Evolutionary conservation across 176 grass and related monocot genomes (phyloP), one percentile per base, ranked within the genome.

Genomic region (Typha latifolia): DNA sequence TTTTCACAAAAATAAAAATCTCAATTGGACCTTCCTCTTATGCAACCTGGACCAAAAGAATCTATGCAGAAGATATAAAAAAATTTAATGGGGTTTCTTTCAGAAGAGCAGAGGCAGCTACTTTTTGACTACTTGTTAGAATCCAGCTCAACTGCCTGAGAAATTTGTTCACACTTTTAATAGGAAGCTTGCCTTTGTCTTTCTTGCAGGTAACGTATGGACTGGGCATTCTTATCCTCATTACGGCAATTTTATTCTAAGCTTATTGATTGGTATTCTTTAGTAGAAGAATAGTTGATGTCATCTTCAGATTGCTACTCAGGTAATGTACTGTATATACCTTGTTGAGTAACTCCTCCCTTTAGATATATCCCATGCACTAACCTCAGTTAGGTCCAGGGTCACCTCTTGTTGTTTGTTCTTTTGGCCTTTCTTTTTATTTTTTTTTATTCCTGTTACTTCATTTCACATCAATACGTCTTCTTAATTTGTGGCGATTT

Each of bases 181-280:
- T 12, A 10, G 31, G 16, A 34, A 18, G 32, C 7, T 65, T 65
- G 12, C 23, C 16, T 47, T 65, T 37, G 4, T 65, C 32, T 64
- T 43, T 43, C 63, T 47, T 65, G 63, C 63, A 65, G 63, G 32
- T 65, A 18, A 16, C 32, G 32, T 65, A 32, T 47, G 27, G 32
- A 15, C 34, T 65, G 32, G 6, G 63, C 3, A 47, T 65, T 47
- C 63, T 65, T 65, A 47, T 65, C 63, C 14, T 47, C 31, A 27
- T 12, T 16, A 14, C 4, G 29, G 62, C 15, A 43, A 11, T 47
- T 9, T 43, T 65, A 16, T 10, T 65, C 13, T 65, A 47, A 47
- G 32, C 2, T 65, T 32, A 12, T 65, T 3, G 31, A 10, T 21
- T 9, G 2, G 16, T 22, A 11, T 59, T 59, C 53, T 59, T 59